A percentile compares a stretch with the other conserved stretches of the same genome.
These are phyloP conservation scores for Ascochyta pisi DNA, from an alignment of 2,329 filamentous ascomycete species.

Conservation along the genomic window DNA sequence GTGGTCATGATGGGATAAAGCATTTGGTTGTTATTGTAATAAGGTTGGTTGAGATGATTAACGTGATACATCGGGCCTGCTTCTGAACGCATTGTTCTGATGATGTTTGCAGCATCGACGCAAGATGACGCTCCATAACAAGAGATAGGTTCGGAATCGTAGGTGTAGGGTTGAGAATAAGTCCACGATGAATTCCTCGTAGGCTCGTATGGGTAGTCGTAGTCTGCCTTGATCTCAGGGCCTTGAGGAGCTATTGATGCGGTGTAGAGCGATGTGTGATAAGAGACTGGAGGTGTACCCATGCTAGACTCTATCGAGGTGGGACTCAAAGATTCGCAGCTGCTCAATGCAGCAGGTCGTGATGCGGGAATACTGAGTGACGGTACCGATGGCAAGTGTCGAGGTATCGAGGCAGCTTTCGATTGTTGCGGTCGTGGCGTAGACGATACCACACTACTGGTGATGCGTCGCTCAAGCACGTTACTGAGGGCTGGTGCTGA, in stretches of 20 bases:
- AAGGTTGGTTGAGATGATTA: conserved; percentile 5
- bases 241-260: conserved; percentile 27
- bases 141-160: conserved; percentile 19
- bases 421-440: conserved; percentile 24
- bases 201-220: conserved; percentile 35
- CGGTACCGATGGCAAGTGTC: conserved; percentile 27
- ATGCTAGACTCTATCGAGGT: conserved; percentile 42
- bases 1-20: conserved; percentile 1
- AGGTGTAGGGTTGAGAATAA: conserved; percentile 27
- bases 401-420: conserved; percentile 24
- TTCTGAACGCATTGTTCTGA: conserved; percentile 53
- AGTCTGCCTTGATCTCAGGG: conserved; percentile 34
- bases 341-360: conserved; percentile 32
- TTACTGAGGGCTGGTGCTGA: conserved; percentile 34
- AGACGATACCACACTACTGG: conserved; percentile 29
- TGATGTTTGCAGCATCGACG: conserved; percentile 54
- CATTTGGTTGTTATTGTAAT: conserved; percentile 6
- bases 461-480: conserved; percentile 42
- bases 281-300: conserved; percentile 36
- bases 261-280: conserved; percentile 31
- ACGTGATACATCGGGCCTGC: conserved; percentile 5
- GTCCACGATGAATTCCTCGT: conserved; percentile 31
- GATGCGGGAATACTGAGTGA: conserved; percentile 32
- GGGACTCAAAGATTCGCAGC: conserved; percentile 40
- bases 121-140: conserved; percentile 46